phyloP scores from a whole-genome alignment of 75 land plant species.

The Pinus albicaulis region DNA sequence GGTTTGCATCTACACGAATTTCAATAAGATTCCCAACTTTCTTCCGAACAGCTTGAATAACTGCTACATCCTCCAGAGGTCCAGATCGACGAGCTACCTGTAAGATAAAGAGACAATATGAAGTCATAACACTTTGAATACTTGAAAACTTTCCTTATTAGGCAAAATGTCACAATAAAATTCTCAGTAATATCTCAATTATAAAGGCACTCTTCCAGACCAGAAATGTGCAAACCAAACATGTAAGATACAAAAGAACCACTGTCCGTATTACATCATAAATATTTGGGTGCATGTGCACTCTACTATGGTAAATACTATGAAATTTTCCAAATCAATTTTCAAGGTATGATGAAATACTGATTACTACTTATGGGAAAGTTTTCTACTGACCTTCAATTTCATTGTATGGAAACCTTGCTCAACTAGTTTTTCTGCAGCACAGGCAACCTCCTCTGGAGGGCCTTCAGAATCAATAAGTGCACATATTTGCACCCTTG shows the following conservation, averaged over 20 bases:
- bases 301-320: no score
- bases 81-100: conserved; percentile 78
- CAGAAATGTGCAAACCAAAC: not conserved
- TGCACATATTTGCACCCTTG: conserved; percentile 67
- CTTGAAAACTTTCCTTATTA: not conserved
- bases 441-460: conserved; percentile 54
- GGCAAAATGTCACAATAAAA: not conserved
- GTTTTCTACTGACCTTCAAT: conserved; percentile 55
- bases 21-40: conserved; percentile 59
- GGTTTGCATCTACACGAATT: conserved; percentile 93
- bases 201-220: not conserved
- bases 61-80: conserved; percentile 83
- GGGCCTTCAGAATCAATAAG: conserved; percentile 72
- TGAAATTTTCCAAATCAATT: no score
- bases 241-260: not conserved
- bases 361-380: no score
- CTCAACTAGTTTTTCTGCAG: conserved; percentile 60
- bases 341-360: no score
- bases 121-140: not conserved
- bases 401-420: conserved; percentile 86
- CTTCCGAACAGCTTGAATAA: conserved; percentile 68
- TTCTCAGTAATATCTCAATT: not conserved
- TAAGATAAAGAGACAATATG: not conserved
- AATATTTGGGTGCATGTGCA: not conserved
- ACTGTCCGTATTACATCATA: not conserved